Conservation (phyloP, 768 basidiomycete species). For the Boletus sensibilis region DNA sequence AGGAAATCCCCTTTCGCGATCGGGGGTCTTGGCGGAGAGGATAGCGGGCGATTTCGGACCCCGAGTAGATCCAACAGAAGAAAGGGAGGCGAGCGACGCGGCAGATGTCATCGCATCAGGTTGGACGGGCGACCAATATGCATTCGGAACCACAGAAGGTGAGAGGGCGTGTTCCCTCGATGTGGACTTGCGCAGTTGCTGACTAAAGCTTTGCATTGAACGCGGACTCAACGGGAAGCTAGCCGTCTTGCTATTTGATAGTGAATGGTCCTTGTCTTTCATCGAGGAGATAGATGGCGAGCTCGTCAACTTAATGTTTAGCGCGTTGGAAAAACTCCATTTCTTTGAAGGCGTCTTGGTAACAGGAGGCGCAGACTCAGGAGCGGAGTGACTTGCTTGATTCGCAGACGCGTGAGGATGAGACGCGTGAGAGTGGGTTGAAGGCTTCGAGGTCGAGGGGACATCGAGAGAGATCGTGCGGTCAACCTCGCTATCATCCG, state of each 20-base stretch:
- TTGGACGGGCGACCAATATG: slow-evolving; percentile 66
- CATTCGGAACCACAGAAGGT: slow-evolving; percentile 41
- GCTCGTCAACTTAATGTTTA: slow-evolving; percentile 71
- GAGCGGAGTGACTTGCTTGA: slow-evolving; percentile 37
- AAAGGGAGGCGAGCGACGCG: slow-evolving; percentile 72
- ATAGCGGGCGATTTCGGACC: slow-evolving; percentile 45
- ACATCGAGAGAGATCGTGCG: slow-evolving; percentile 54
- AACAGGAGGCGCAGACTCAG: slow-evolving; percentile 46
- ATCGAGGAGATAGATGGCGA: slow-evolving; percentile 61
- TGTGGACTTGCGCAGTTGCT: slow-evolving; percentile 64
- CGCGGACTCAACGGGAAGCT: slow-evolving; percentile 66
- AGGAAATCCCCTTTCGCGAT: slow-evolving; percentile 45
- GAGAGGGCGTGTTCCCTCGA: slow-evolving; percentile 63
- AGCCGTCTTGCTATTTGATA: slow-evolving; percentile 44
- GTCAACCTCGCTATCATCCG: slow-evolving; percentile 47
- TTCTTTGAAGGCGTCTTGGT: slow-evolving; percentile 90
- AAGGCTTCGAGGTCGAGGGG: slow-evolving; percentile 33
- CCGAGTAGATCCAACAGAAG: slow-evolving; percentile 67
- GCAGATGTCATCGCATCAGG: slow-evolving; percentile 77
- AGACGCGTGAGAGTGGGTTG: slow-evolving; percentile 29
- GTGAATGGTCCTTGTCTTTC: slow-evolving; percentile 41
- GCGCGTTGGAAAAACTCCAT: slow-evolving; percentile 89
- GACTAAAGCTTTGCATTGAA: slow-evolving; percentile 58
- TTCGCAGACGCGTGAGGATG: slow-evolving; percentile 41
- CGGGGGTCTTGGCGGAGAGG: slow-evolving; percentile 58